A percentile compares a stretch with the other conserved stretches of the same genome.
These are phyloP conservation scores for Ascosphaera aggregata DNA, from an alignment of 2,329 filamentous ascomycete genomes.

Conservation along the genomic window DNA sequence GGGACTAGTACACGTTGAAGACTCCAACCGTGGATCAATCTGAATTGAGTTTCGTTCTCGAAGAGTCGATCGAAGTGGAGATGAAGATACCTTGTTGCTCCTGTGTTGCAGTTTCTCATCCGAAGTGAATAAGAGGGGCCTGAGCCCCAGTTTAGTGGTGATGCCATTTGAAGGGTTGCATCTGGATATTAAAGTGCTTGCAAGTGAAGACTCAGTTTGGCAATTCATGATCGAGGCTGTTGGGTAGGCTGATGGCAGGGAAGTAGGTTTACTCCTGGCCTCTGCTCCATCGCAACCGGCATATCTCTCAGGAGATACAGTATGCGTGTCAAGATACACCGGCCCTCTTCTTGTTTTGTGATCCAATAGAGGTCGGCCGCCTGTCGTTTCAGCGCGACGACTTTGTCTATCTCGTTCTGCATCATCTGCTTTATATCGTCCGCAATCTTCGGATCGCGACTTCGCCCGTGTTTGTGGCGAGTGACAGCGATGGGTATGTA, in stretches of 20 bases:
- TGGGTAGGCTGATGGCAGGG: not conserved
- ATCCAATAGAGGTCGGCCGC: not conserved
- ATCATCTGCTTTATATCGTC: not conserved
- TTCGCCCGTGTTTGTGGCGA: not conserved
- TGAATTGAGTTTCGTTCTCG: not conserved
- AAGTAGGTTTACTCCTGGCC: not conserved
- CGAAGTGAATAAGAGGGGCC: not conserved
- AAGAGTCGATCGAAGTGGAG: not conserved
- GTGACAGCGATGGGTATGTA: not conserved
- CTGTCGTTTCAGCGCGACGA: not conserved
- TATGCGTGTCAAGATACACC: not conserved
- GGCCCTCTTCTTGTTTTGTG: not conserved
- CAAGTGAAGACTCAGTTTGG: not conserved
- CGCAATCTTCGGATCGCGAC: not conserved
- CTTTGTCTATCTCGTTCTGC: not conserved
- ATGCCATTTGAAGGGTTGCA: too few relatives aligned
- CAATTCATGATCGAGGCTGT: not conserved
- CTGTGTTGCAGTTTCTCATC: not conserved
- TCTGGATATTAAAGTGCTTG: not conserved
- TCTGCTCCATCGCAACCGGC: not conserved
- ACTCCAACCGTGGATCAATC: not conserved
- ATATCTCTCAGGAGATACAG: not conserved
- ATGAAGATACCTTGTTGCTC: not conserved
- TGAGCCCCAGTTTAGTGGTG: not conserved
- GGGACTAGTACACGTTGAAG: not conserved